phyloP scores from a whole-genome alignment of 495 filamentous ascomycete species.

The Podospora conica region DNA sequence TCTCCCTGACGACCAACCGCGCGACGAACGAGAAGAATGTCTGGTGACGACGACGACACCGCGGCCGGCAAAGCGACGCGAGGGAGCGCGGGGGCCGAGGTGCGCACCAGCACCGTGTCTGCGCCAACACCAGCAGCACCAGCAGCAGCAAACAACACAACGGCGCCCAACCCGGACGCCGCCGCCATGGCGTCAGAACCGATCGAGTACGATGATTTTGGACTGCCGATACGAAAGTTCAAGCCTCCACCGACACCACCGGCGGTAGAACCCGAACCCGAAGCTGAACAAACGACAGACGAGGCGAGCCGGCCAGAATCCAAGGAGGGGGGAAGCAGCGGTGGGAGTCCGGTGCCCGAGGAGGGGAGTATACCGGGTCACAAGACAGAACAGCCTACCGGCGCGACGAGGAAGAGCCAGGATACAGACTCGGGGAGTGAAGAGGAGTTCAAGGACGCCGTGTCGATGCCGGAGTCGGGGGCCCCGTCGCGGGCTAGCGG shows the following conservation, averaged over 20 bases:
- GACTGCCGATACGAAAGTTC: constrained; percentile 45
- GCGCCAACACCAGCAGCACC: background rate
- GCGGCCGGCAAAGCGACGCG: background rate
- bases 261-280: constrained; percentile 1
- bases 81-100: background rate
- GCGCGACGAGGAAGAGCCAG: background rate
- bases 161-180: background rate
- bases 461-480: constrained; percentile 30
- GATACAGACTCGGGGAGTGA: constrained; percentile 18
- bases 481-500: constrained; percentile 19
- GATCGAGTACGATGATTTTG: constrained; percentile 50
- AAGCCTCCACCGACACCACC: constrained; percentile 11
- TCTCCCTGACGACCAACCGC: background rate
- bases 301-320: background rate
- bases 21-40: background rate
- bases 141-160: background rate
- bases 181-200: constrained; percentile 30
- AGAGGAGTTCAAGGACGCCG: constrained; percentile 38
- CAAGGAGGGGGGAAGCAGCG: background rate
- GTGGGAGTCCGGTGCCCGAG: background rate
- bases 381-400: background rate
- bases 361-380: background rate
- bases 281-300: background rate
- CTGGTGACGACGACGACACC: background rate
- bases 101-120: background rate